phyloP scores from a whole-genome alignment of 1,284 basidiomycete species.

The Sparassis latifolia region DNA sequence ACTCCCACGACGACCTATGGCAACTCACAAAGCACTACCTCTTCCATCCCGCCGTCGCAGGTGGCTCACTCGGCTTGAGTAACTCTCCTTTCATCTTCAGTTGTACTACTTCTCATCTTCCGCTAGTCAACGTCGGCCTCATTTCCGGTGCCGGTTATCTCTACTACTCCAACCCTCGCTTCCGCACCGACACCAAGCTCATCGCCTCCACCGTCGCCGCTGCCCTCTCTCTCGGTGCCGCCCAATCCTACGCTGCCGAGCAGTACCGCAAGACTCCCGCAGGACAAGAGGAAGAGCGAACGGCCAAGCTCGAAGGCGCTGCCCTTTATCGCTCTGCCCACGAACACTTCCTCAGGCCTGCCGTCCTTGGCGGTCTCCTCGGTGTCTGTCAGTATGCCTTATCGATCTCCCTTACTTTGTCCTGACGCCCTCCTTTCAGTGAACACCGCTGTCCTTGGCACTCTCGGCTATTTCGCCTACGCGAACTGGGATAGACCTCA shows the following conservation, averaged over 20 bases:
- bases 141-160: slow-evolving; percentile 56
- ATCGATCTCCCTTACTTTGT: not conserved
- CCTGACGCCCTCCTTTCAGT: slow-evolving; percentile 30
- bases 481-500: slow-evolving; percentile 58
- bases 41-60: slow-evolving; percentile 63
- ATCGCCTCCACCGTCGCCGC: slow-evolving; percentile 50
- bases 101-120: slow-evolving; percentile 1
- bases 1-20: slow-evolving; percentile 49
- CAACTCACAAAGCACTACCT: slow-evolving; percentile 52
- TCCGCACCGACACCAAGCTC: slow-evolving; percentile 52
- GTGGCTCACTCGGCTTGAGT: slow-evolving; percentile 70
- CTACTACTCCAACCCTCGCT: slow-evolving; percentile 60
- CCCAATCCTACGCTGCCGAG: slow-evolving; percentile 61
- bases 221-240: slow-evolving; percentile 48
- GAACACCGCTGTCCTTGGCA: slow-evolving; percentile 63
- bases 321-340: slow-evolving; percentile 51
- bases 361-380: slow-evolving; percentile 60
- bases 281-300: slow-evolving; percentile 50
- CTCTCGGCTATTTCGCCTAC: slow-evolving; percentile 66
- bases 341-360: slow-evolving; percentile 61
- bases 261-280: slow-evolving; percentile 55
- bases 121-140: slow-evolving; percentile 67
- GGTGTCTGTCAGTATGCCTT: slow-evolving; percentile 45
- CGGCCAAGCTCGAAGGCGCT: slow-evolving; percentile 58
- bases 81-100: slow-evolving; percentile 18